These are phyloP conservation scores for Bruguiera sexangula DNA, from an alignment of 345 rosid species.

Conservation along the genomic window DNA sequence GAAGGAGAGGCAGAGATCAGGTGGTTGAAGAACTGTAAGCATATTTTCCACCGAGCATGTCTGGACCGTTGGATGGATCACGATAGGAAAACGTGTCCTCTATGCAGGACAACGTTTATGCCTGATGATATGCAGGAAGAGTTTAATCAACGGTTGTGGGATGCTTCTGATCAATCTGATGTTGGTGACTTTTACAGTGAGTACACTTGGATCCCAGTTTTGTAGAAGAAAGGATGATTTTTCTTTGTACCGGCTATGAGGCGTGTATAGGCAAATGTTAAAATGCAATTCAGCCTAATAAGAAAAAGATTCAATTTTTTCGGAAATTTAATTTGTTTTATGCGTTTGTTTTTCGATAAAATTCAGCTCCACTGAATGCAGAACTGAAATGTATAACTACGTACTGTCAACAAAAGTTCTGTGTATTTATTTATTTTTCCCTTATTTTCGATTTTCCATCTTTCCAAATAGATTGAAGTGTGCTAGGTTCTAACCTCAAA, in stretches of 20 bases:
- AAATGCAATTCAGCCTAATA: slow-evolving; percentile 8
- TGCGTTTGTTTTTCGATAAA: not conserved
- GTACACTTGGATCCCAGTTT: slow-evolving; percentile 42
- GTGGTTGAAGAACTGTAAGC: slow-evolving; percentile 72
- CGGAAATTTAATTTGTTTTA: not conserved
- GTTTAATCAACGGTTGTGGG: slow-evolving; percentile 80
- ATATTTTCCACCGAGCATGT: slow-evolving; percentile 75
- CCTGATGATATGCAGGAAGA: slow-evolving; percentile 82
- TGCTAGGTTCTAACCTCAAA: too few species aligned
- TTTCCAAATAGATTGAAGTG: too few species aligned
- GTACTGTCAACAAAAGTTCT: too few species aligned
- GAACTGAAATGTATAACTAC: too few species aligned
- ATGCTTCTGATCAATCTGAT: slow-evolving; percentile 35
- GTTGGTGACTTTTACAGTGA: slow-evolving; percentile 52
- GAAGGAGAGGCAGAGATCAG: slow-evolving; percentile 73
- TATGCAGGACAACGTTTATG: slow-evolving; percentile 72
- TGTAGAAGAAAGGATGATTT: slow-evolving; percentile 12
- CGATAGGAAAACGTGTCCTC: slow-evolving; percentile 82
- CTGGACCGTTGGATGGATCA: slow-evolving; percentile 97
- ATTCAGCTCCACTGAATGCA: too few species aligned
- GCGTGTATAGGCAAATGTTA: slow-evolving; percentile 8
- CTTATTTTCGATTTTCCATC: too few species aligned
- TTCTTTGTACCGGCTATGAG: not conserved
- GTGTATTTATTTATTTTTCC: too few species aligned
- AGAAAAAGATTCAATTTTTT: not conserved